Evolutionary conservation across 1,284 basidiomycete species (phyloP), one percentile per base, ranked within the genome.

Genomic region (Cerioporus squamosus): DNA sequence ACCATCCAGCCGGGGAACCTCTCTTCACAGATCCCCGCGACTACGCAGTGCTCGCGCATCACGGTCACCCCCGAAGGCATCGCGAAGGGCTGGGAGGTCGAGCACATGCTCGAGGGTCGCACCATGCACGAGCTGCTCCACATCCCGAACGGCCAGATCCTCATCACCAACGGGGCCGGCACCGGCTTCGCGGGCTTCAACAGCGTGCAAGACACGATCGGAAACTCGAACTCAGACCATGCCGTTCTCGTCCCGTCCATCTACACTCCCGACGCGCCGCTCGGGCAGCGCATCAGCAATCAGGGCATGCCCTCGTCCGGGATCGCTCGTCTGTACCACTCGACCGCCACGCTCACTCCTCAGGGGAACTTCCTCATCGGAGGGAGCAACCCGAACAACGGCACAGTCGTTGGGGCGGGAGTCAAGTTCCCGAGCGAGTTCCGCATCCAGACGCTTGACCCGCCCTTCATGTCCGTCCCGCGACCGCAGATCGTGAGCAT

Each of bases 141-240:
- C 20, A 70, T 84, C n/a, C 84, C 84, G 1, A 80, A 81, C 59
- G 84, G 83, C 5, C 74, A 80, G 62, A 65, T 83, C 10, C 65
- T 83, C 36, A 78, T 84, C 56, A 72, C 76, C 45, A 83, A 82
- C 63, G 82, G 79, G n/a, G 81, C 70, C 1, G 49, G 65, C 26
- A 74, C 73, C 0, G 81, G 81, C 15, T 76, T 77, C 61, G 80
- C 81, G n/a, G 82, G 81, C 2, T 75, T 81, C 64, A 73, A 70
- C 22, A 31, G 45, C 22, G 64, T 66, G 22, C 51, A 24, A 17
- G 65, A 66, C 57, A 22, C 61, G 33, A 51, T 68, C 47, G 77
- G 75, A 15, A 66, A 70, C 29, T 80, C 78, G 9, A 81, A 86
- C 66, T 76, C 81, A 0, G 80, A 83, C 58, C 73, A 79, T 63